These are phyloP conservation scores for Rhynchosporium agropyri DNA, from an alignment of 2,329 filamentous ascomycete genomes.

Conservation along the genomic window DNA sequence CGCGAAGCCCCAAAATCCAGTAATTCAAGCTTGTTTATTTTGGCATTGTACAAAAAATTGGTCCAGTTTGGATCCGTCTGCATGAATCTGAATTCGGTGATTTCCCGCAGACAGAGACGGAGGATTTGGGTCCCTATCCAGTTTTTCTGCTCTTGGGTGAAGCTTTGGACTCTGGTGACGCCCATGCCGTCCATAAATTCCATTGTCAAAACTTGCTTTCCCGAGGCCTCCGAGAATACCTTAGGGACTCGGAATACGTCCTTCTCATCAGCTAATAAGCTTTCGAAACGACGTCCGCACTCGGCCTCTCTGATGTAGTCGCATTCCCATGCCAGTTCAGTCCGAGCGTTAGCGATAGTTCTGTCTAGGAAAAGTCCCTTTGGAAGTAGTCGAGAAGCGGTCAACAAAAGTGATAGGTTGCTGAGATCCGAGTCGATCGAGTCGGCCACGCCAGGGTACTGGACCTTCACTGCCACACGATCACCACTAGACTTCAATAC, in stretches of 20 bases:
- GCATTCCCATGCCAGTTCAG: conserved; percentile 94
- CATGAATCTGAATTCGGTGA: conserved; percentile 96
- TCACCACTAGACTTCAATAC: conserved; percentile 73
- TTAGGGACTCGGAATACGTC: conserved; percentile 78
- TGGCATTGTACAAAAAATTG: conserved; percentile 89
- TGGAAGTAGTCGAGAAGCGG: conserved; percentile 85
- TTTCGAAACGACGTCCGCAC: conserved; percentile 74
- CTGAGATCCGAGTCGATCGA: conserved; percentile 97
- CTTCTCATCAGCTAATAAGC: conserved; percentile 74
- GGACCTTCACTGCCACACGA: conserved; percentile 90
- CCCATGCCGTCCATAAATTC: conserved; percentile 85
- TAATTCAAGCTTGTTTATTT: conserved; percentile 75
- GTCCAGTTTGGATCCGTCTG: conserved; percentile 99
- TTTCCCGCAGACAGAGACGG: conserved; percentile 87
- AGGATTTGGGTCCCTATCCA: conserved; percentile 97
- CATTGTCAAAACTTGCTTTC: conserved; percentile 87
- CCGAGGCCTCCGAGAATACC: conserved; percentile 77
- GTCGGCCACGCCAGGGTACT: conserved; percentile 93
- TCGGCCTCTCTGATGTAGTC: conserved; percentile 89
- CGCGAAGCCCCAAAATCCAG: conserved; percentile 94
- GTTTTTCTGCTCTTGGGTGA: conserved; percentile 83
- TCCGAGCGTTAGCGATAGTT: conserved; percentile 92
- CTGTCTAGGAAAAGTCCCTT: conserved; percentile 94
- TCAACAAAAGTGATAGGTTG: conserved; percentile 88
- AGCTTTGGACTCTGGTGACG: conserved; percentile 76